Percentiles rank a stretch among this genome's conserved stretches.
Evolutionary conservation across 768 basidiomycete species (phyloP).

Genomic region (Gymnopilus junonius): DNA sequence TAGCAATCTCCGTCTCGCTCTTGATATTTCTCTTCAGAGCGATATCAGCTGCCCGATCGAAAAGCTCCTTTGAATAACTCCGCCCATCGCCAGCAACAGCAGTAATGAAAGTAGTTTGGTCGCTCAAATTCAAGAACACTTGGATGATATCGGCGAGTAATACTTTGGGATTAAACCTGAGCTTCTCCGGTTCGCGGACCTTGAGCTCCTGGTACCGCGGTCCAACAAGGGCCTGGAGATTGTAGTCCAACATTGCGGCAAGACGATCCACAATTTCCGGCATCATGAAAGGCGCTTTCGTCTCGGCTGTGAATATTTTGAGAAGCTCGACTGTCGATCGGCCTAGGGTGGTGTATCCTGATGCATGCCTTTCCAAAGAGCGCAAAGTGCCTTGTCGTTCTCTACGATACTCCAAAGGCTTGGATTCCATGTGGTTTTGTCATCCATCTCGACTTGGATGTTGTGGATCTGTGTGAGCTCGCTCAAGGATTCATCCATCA

Average conservation of each 20-base stretch:
- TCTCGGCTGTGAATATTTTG: slow-evolving; percentile 90
- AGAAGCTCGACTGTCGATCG: slow-evolving; percentile 89
- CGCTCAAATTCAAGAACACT: slow-evolving; percentile 88
- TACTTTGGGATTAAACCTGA: slow-evolving; percentile 83
- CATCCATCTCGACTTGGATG: slow-evolving; percentile 85
- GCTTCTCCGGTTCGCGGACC: slow-evolving; percentile 86
- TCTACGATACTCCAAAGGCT: slow-evolving; percentile 72
- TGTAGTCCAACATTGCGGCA: slow-evolving; percentile 97
- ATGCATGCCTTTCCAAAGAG: slow-evolving; percentile 82
- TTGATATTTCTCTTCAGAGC: slow-evolving; percentile 69
- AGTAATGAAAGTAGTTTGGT: slow-evolving; percentile 75
- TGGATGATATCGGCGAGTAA: slow-evolving; percentile 87
- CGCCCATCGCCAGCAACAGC: slow-evolving; percentile 95
- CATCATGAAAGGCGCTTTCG: slow-evolving; percentile 92
- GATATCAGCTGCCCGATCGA: slow-evolving; percentile 76
- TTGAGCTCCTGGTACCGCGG: slow-evolving; percentile 86
- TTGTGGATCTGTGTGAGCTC: slow-evolving; percentile 88
- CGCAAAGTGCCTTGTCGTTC: slow-evolving; percentile 83
- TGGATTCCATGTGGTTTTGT: slow-evolving; percentile 67
- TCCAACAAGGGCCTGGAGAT: slow-evolving; percentile 86
- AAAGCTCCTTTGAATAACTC: slow-evolving; percentile 85
- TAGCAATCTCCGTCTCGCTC: slow-evolving; percentile 74
- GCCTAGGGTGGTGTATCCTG: slow-evolving; percentile 85
- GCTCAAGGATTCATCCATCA: slow-evolving; percentile 94
- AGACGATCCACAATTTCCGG: slow-evolving; percentile 95